phyloP scores from a whole-genome alignment of 2,329 filamentous ascomycete genomes.

The Trichoderma sp. region DNA sequence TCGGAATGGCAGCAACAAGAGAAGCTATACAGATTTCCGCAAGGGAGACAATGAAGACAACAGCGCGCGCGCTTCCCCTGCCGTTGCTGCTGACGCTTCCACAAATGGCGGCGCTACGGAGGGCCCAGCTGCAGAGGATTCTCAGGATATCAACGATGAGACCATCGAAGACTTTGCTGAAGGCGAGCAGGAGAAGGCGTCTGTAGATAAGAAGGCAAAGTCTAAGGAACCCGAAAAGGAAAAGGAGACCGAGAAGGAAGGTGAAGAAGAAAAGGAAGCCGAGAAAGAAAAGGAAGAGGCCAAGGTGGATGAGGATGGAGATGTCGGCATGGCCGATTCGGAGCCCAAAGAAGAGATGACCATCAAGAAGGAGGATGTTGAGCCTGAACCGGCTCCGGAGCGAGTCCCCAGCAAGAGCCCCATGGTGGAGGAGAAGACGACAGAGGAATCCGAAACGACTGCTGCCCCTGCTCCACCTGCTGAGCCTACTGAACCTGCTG shows the following conservation, averaged over 20 bases:
- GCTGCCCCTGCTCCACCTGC: not conserved
- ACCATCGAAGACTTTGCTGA: conserved; percentile 44
- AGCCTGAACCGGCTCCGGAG: conserved; percentile 33
- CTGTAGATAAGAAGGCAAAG: conserved; percentile 14
- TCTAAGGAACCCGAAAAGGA: conserved; percentile 11
- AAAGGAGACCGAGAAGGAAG: not conserved
- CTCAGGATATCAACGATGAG: conserved; percentile 39
- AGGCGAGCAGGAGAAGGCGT: conserved; percentile 30
- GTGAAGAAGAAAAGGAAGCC: not conserved
- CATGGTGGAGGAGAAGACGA: conserved; percentile 23
- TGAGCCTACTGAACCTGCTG: not conserved
- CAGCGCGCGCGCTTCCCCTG: conserved; percentile 38
- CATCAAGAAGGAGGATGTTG: conserved; percentile 42
- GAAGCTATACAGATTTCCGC: conserved; percentile 51
- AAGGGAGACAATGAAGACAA: conserved; percentile 42
- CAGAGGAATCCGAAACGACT: conserved; percentile 21
- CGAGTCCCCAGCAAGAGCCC: conserved; percentile 29
- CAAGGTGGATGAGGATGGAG: conserved; percentile 47
- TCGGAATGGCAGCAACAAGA: conserved; percentile 47
- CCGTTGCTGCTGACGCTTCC: conserved; percentile 35
- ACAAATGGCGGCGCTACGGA: conserved; percentile 31
- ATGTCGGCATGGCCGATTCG: conserved; percentile 50
- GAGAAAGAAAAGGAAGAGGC: conserved; percentile 26
- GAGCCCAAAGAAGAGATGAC: conserved; percentile 31
- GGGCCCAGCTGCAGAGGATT: conserved; percentile 31